Base-by-base conservation (phyloP, 176 grass and related monocot genomes). In the Elaeis guineensis region DNA sequence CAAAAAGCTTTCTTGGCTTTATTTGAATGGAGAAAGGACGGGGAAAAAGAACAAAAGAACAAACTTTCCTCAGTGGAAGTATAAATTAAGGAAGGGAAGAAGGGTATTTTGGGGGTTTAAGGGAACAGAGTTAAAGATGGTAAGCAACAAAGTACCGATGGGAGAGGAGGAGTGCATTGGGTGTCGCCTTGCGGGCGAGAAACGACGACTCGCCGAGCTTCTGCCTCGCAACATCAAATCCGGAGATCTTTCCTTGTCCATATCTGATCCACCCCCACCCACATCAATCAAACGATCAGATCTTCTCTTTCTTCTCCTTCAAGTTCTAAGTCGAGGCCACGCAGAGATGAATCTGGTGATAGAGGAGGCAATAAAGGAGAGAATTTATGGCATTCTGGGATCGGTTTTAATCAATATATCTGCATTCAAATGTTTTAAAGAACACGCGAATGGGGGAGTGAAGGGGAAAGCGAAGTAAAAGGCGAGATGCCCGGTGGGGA, bases 141-240 rank as follows among this genome's bases (percentile, higher is more conserved):
- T 50, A 64, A 21, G 5, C 21, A 17, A 64, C 12, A 12, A 23
- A 63, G 26, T 25, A 55, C 51, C 48, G 18, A 52, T 21, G 23
- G 49, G 26, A 15, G 28, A 35, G 52, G 65, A 11, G 12, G 62
- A 64, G 35, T 19, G 50, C 58, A 14, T 51, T 11, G 49, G 39
- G 19, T 64, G 62, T 64, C 62, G 61, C 19, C 49, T 64, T 64
- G 61, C 32, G 61, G 61, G 39, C 30, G 61, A 64, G 58, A 29
- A 18, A 4, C 68, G 57, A 29, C 68, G 57, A 20, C 57, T 60
- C 39, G 44, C 56, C 39, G 22, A 51, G 48, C 70, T 63, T 63
- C 59, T 63, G 54, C 49, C 70, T 20, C 70, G 51, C 26, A 44
- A 11, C 58, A 73, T 21, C 58, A 73, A 51, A 73, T 63, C 70